Base-by-base conservation (phyloP, 768 basidiomycete genomes). In the Termitomyces sp. region DNA sequence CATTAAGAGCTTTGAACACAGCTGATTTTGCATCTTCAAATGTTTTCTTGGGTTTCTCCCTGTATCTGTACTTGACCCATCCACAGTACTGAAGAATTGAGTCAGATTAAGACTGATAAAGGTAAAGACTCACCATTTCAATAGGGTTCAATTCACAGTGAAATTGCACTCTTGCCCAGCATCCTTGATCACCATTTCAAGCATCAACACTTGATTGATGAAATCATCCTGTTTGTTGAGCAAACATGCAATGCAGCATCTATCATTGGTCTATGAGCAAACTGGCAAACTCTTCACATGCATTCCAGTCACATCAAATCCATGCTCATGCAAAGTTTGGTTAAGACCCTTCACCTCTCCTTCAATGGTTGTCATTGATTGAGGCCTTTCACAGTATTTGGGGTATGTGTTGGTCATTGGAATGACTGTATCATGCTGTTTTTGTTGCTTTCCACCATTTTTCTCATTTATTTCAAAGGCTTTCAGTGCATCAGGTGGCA, bases 201-300 rank as follows among this genome's bases (percentile, higher is more conserved):
- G 69, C 66, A 63, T 63, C 3, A 72, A 75, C 5, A 34, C 29
- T 57, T 77, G 72, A 56, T 75, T 67, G 6, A n/a, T 44, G 59
- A 77, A 77, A 56, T 79, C 75, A 42, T 75, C 71, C 49, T 79
- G 72, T 42, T 73, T 63, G 53, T 66, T 71, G 25, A 79, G 66
- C 10, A 77, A 59, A 12, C 67, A 62, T 4, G 69, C 68, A 69
- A 77, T 71, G 63, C 76, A 79, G 54, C 70, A 73, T n/a, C n/a
- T n/a, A n/a, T n/a, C n/a, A n/a, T n/a, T n/a, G n/a, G n/a, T n/a
- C n/a, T n/a, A n/a, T n/a, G 73, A 68, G 55, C 75, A 76, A 8
- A 75, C 73, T 29, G 72, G 73, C 1, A 59, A 43, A 54, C 75
- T 78, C 53, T 78, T 78, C 0, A 72, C 69, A 16, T 38, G 37